Evolutionary conservation across 2,329 filamentous ascomycete species (phyloP).

Genomic region (Alternaria metachromatica): DNA sequence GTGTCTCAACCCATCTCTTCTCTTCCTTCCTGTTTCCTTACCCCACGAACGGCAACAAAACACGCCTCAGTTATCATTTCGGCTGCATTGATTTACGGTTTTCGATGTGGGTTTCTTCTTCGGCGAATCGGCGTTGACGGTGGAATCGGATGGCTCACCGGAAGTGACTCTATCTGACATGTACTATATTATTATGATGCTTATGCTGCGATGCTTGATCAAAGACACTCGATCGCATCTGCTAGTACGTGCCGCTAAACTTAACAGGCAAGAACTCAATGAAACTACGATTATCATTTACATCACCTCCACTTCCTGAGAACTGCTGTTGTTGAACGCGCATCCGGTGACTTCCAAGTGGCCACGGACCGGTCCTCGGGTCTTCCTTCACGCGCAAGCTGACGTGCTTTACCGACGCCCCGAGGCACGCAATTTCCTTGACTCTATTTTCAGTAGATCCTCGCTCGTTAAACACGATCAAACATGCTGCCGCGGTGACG

Average conservation of each 20-base stretch:
- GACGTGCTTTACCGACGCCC: neutral
- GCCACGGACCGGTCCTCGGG: neutral
- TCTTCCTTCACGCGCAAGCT: neutral
- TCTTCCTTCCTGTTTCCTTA: slow-evolving; percentile 22
- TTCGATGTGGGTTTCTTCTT: slow-evolving; percentile 35
- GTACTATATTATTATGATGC: slow-evolving; percentile 40
- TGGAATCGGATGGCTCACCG: slow-evolving; percentile 40
- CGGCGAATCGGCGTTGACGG: slow-evolving; percentile 41
- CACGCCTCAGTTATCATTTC: slow-evolving; percentile 29
- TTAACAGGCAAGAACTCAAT: slow-evolving; percentile 32
- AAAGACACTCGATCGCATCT: slow-evolving; percentile 40
- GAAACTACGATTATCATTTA: slow-evolving; percentile 21
- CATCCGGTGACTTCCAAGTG: neutral
- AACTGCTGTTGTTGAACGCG: neutral
- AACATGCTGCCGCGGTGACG: neutral
- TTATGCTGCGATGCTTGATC: slow-evolving; percentile 47
- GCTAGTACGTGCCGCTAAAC: slow-evolving; percentile 33
- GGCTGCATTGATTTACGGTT: slow-evolving; percentile 29
- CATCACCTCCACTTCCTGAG: neutral
- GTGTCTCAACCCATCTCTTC: slow-evolving; percentile 3
- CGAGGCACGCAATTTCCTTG: neutral
- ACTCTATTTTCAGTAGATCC: slow-evolving; percentile 1
- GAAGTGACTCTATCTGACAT: slow-evolving; percentile 32
- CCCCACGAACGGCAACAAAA: slow-evolving; percentile 27
- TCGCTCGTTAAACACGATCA: neutral